Conservation (phyloP, 139 green algal species). For the Penium margaritaceum region DNA sequence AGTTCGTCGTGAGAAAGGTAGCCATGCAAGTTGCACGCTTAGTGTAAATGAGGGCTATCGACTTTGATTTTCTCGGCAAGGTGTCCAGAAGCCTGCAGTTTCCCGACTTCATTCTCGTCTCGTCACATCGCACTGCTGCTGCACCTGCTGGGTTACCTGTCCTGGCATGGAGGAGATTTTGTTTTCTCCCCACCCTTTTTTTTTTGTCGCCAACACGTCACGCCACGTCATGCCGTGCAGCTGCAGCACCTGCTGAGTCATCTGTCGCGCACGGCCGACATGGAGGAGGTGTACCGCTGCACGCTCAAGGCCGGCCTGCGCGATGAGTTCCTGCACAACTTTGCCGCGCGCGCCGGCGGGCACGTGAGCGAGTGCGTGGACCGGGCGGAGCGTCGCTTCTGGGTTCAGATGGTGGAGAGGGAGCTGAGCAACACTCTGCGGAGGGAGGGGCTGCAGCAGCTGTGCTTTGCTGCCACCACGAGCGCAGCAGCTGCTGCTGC, state of each 20-base stretch:
- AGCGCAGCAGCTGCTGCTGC: too few relatives aligned
- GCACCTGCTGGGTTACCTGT: background rate
- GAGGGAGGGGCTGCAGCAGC: conserved; percentile 22
- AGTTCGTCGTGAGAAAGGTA: too few relatives aligned
- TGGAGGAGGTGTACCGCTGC: background rate
- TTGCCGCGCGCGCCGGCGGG: conserved; percentile 8
- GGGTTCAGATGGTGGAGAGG: conserved; percentile 29
- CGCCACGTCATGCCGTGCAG: background rate
- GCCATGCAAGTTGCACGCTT: too few relatives aligned
- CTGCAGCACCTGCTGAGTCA: conserved; percentile 1
- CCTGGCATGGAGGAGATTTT: background rate
- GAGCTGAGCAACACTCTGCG: conserved; percentile 5
- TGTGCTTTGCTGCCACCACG: too few relatives aligned
- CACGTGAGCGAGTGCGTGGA: background rate
- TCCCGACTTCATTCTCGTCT: too few relatives aligned
- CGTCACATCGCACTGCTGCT: background rate
- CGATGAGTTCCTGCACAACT: conserved; percentile 16
- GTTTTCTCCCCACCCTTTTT: background rate
- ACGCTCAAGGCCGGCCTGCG: conserved; percentile 9
- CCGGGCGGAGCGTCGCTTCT: conserved; percentile 17
- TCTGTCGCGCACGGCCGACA: background rate
- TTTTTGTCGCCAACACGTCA: too few relatives aligned
- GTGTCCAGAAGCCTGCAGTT: too few relatives aligned
- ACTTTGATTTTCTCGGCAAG: too few relatives aligned
- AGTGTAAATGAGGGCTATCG: too few relatives aligned